Evolutionary conservation across 441 rosid species (phyloP), one percentile per base, ranked within the genome.

Genomic region (Corymbia citriodora): DNA sequence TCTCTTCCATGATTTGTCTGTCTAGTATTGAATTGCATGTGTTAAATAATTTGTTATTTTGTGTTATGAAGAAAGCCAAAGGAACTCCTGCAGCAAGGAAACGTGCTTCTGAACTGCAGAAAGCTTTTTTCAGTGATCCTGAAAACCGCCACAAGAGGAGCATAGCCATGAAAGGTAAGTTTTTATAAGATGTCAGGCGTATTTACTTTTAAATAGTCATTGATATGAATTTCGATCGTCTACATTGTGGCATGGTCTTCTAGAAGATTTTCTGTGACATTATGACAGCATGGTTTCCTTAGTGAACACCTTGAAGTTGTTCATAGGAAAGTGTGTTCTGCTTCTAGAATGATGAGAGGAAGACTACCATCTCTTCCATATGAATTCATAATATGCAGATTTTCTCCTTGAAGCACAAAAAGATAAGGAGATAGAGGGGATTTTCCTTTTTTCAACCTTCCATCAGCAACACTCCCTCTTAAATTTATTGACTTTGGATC

Each of bases 31-130:
- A 36, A 27, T 15, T 50, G 54, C 31, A 23, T 59, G 82, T 89
- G 85, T 57, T 52, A 25, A 55, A 31, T 89, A 55, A 31, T 50
- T 40, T 57, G 86, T 72, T 88, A 45, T 27, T 48, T 61, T 53
- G 49, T 86, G 40, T 45, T 61, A 88, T 92, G 89, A 96, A 98
- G 99, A 96, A 94, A 94, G 96, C 97, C 88, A 98, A 95, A 95
- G 96, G 99, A 93, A 96, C 96, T 90, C 93, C 95, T 89, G 97
- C 97, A 86, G 99, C 99, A 45, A 96, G 99, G 94, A 97, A 96
- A 92, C 97, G 74, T 87, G 92, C 97, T 89, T 96, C 99, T 88
- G 99, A 97, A 90, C 90, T 93, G 88, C 92, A 96, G 95, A 97
- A 95, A 94, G 94, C 94, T 72, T 98, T 94, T 93, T 98, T 98